Percentiles rank a stretch among this genome's conserved stretches.
These are phyloP conservation scores for Nemania serpens DNA, from an alignment of 2,329 filamentous ascomycete genomes.

Conservation along the genomic window DNA sequence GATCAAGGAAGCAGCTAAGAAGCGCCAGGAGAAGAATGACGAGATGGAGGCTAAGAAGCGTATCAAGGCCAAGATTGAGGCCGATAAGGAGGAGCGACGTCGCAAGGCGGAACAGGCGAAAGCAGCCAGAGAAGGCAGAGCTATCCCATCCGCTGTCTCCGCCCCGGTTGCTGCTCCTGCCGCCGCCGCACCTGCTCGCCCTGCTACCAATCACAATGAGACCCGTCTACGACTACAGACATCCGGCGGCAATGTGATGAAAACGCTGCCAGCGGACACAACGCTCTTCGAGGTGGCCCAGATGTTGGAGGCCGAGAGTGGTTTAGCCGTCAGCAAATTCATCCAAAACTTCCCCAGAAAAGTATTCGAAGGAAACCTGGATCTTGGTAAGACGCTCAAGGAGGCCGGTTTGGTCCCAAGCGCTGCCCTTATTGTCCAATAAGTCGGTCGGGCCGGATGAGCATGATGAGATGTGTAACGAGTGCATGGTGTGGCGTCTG, in stretches of 20 bases:
- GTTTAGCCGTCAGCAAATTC: slow-evolving; percentile 74
- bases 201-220: slow-evolving; percentile 75
- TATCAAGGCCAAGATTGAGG: slow-evolving; percentile 92
- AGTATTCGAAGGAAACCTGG: slow-evolving; percentile 68
- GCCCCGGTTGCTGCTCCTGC: slow-evolving; percentile 49
- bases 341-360: slow-evolving; percentile 87
- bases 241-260: slow-evolving; percentile 74
- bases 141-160: slow-evolving; percentile 42
- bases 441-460: slow-evolving; percentile 24
- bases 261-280: slow-evolving; percentile 86
- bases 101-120: slow-evolving; percentile 85
- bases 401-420: slow-evolving; percentile 90
- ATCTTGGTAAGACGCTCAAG: slow-evolving; percentile 89
- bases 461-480: slow-evolving; percentile 7
- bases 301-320: slow-evolving; percentile 72
- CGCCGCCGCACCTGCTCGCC: slow-evolving; percentile 54
- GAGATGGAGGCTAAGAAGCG: slow-evolving; percentile 85
- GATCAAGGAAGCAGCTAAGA: slow-evolving; percentile 85
- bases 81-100: slow-evolving; percentile 87
- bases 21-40: slow-evolving; percentile 84
- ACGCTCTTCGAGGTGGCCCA: slow-evolving; percentile 92
- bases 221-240: slow-evolving; percentile 83
- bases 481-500: slow-evolving; percentile 34
- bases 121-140: slow-evolving; percentile 79
- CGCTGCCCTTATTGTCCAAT: slow-evolving; percentile 81